These are phyloP conservation scores for Phascolomyces articulosus DNA, from an alignment of 371 early-diverging fungal species.

Conservation along the genomic window DNA sequence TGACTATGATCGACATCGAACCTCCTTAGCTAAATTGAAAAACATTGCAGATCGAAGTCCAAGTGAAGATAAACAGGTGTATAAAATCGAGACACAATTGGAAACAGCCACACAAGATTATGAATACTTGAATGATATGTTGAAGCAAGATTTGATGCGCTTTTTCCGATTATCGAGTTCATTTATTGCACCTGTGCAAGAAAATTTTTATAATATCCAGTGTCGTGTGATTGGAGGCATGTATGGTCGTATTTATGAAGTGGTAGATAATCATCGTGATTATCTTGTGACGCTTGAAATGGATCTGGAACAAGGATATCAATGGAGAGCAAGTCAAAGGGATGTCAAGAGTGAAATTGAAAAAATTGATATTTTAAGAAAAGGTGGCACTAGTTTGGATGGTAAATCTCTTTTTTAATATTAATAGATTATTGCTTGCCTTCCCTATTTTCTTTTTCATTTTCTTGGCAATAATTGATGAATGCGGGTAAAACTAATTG, in stretches of 20 bases:
- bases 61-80: conserved; percentile 67
- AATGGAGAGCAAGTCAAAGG: conserved; percentile 5
- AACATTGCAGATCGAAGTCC: conserved; percentile 61
- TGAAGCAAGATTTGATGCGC: conserved; percentile 63
- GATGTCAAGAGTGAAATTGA: conserved; percentile 16
- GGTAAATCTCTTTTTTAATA: no score
- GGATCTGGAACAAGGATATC: conserved; percentile 14
- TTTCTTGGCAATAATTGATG: no score
- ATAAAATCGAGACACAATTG: conserved; percentile 54
- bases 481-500: neutral
- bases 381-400: conserved; percentile 8
- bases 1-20: conserved; percentile 76
- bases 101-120: conserved; percentile 70
- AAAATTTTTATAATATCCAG: conserved; percentile 67
- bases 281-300: conserved; percentile 20
- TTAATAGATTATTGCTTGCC: no score
- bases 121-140: conserved; percentile 60
- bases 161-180: conserved; percentile 54
- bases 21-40: conserved; percentile 57
- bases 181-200: conserved; percentile 72
- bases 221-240: conserved; percentile 49
- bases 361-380: conserved; percentile 16
- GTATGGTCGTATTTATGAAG: conserved; percentile 30
- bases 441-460: no score
- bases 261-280: conserved; percentile 18